Evolutionary conservation across 208 protist genomes (phyloP).

Genomic region (Novymonas esmeraldas): DNA sequence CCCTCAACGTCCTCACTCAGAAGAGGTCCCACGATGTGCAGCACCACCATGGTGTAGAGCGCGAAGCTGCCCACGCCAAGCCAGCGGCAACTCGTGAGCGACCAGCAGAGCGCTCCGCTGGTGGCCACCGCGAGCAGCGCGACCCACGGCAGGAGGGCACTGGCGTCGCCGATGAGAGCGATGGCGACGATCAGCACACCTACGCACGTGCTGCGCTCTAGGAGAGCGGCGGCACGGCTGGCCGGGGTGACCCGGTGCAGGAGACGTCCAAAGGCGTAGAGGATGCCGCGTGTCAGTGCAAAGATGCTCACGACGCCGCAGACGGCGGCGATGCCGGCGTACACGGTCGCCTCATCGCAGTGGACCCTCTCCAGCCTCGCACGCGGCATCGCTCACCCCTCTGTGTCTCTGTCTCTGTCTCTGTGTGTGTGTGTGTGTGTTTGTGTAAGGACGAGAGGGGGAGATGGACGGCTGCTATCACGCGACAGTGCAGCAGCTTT

Average conservation of each 20-base stretch:
- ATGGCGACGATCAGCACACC: conserved; percentile 4
- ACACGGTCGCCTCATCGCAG: conserved; percentile 23
- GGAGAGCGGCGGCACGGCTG: background rate
- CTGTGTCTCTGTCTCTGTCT: too few species aligned
- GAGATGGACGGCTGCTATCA: too few species aligned
- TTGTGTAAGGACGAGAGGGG: too few species aligned
- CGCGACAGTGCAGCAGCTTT: too few species aligned
- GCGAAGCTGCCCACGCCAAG: conserved; percentile 28
- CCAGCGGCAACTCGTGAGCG: conserved; percentile 31
- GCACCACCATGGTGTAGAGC: conserved; percentile 9
- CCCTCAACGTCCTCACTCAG: conserved; percentile 19
- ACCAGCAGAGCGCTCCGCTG: conserved; percentile 33
- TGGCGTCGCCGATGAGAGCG: conserved; percentile 16
- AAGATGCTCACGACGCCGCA: background rate
- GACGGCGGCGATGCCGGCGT: conserved; percentile 7
- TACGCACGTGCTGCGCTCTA: conserved; percentile 3
- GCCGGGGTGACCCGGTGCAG: background rate
- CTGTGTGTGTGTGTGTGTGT: too few species aligned
- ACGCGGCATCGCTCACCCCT: too few species aligned
- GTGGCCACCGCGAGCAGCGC: conserved; percentile 15
- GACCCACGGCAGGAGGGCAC: conserved; percentile 21
- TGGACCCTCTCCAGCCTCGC: conserved; percentile 4
- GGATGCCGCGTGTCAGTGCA: conserved; percentile 4
- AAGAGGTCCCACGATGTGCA: conserved; percentile 19
- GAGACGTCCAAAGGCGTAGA: conserved; percentile 6